These are phyloP conservation scores for Takakia lepidozioides DNA, from an alignment of 225 moss, liverwort and hornwort genomes.

Conservation along the genomic window DNA sequence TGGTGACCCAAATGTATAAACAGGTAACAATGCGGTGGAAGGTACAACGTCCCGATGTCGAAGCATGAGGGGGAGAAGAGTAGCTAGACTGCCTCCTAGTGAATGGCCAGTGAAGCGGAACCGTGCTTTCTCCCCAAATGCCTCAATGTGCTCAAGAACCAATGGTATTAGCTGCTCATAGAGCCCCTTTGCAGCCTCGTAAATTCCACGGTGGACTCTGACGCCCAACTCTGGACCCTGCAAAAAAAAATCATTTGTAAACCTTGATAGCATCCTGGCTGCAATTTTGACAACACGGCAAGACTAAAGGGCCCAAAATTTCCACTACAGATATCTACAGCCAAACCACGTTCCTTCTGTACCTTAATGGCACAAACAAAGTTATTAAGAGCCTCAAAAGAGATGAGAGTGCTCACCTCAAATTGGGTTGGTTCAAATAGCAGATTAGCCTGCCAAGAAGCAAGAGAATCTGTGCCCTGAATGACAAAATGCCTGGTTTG, in stretches of 20 bases:
- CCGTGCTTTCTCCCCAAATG: slow-evolving; percentile 32
- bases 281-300: no score
- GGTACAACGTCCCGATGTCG: slow-evolving; percentile 44
- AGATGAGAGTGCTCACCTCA: slow-evolving; percentile 13
- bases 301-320: no score
- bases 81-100: slow-evolving; percentile 62
- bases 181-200: slow-evolving; percentile 69
- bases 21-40: slow-evolving; percentile 42
- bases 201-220: slow-evolving; percentile 77
- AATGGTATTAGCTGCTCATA: slow-evolving; percentile 61
- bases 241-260: slow-evolving; percentile 1
- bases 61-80: slow-evolving; percentile 62
- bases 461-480: slow-evolving; percentile 27
- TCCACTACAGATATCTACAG: no score
- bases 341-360: neutral
- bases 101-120: slow-evolving; percentile 73
- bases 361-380: neutral
- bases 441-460: slow-evolving; percentile 33
- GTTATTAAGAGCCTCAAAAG: neutral
- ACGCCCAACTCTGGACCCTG: slow-evolving; percentile 54
- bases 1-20: slow-evolving; percentile 64
- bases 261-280: neutral
- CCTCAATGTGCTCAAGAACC: slow-evolving; percentile 37
- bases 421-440: slow-evolving; percentile 26
- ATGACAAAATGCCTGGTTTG: slow-evolving; percentile 23